Conservation (phyloP, 2,329 filamentous ascomycete species). For the Endoconidiophora polonica region DNA sequence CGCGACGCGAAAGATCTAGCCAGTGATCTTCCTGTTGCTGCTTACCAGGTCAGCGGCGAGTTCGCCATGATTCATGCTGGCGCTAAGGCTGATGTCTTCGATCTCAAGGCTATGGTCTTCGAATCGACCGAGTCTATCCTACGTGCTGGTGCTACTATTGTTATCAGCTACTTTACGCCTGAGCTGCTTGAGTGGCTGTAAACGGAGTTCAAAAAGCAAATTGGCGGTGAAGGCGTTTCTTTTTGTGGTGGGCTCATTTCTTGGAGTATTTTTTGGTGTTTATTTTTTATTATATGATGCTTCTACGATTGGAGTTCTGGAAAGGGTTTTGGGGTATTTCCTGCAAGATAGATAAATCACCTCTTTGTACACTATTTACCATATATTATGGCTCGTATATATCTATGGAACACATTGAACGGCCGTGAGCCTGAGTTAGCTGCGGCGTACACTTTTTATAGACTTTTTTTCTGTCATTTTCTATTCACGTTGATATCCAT, state of each 20-base stretch:
- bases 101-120: slow-evolving; percentile 84
- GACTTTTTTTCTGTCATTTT: too few relatives aligned
- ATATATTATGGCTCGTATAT: not conserved
- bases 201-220: not conserved
- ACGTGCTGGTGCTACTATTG: slow-evolving; percentile 79
- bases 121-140: slow-evolving; percentile 89
- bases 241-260: not conserved
- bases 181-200: slow-evolving; percentile 52
- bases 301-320: slow-evolving; percentile 5
- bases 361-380: slow-evolving; percentile 3
- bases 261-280: not conserved
- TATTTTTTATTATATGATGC: not conserved
- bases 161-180: slow-evolving; percentile 88
- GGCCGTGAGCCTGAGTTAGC: too few relatives aligned
- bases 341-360: not conserved
- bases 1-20: slow-evolving; percentile 91
- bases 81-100: slow-evolving; percentile 91
- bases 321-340: not conserved
- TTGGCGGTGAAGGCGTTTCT: not conserved
- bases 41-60: slow-evolving; percentile 94
- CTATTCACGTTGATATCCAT: too few relatives aligned
- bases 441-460: too few relatives aligned
- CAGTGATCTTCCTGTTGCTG: slow-evolving; percentile 78
- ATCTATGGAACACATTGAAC: too few relatives aligned
- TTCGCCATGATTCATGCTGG: slow-evolving; percentile 96